Evolutionary conservation across 169 alveolate species (phyloP).

Genomic region (Ichthyophthirius multifiliis): DNA sequence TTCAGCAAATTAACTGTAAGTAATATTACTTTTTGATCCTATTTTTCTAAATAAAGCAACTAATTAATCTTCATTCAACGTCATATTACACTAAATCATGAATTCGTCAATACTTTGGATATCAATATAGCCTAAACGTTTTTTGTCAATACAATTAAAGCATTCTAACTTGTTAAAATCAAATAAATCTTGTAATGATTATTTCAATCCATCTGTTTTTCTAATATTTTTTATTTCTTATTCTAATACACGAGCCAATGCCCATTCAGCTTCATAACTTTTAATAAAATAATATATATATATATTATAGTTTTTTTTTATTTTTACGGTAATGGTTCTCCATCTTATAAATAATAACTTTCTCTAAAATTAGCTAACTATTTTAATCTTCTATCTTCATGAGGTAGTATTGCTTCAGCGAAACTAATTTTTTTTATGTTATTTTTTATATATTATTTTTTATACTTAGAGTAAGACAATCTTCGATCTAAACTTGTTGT

Average conservation of each 20-base stretch:
- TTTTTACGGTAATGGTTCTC: conserved; percentile 16
- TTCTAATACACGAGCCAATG: conserved; percentile 36
- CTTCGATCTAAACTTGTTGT: conserved; percentile 55
- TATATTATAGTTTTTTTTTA: conserved; percentile 14
- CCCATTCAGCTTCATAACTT: conserved; percentile 44
- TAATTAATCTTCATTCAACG: conserved; percentile 42
- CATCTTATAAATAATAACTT: conserved; percentile 39
- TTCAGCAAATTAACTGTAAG: conserved; percentile 57
- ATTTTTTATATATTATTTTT: background rate
- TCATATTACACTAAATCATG: conserved; percentile 23
- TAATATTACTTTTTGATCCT: conserved; percentile 53
- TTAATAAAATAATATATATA: conserved; percentile 11
- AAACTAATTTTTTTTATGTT: conserved; percentile 22
- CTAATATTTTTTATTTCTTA: conserved; percentile 34
- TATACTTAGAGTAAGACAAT: conserved; percentile 45
- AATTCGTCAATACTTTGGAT: conserved; percentile 38
- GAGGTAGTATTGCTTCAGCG: conserved; percentile 32
- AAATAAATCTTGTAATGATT: conserved; percentile 16
- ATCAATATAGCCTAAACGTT: conserved; percentile 22
- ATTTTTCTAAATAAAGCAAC: conserved; percentile 52
- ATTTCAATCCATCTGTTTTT: conserved; percentile 1
- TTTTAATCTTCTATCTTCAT: conserved; percentile 40
- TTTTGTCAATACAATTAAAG: conserved; percentile 32
- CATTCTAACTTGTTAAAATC: conserved; percentile 36
- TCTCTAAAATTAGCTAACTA: conserved; percentile 42